Base-by-base conservation (phyloP, 2,329 filamentous ascomycete species). In the Xylaria sp. region DNA sequence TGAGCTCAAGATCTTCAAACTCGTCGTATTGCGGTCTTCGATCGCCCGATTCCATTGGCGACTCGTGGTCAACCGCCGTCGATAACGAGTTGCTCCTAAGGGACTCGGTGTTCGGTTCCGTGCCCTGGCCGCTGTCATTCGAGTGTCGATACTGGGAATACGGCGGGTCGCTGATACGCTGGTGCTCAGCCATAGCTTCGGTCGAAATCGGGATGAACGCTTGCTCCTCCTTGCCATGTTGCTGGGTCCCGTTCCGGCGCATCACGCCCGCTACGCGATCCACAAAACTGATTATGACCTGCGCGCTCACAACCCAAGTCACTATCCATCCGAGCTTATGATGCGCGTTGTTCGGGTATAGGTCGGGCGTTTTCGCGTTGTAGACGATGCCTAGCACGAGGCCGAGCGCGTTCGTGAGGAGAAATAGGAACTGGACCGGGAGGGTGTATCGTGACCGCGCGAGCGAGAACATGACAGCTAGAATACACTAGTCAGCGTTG, bases 261-360 rank as follows among this genome's bases (percentile, higher is more conserved):
- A 79, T 69, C 20, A 72, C 72, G 16, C 80, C 78, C 4, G 81
- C 78, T 56, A 89, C 83, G 39, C 80, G 75, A 48, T 86, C 85
- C 43, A 91, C 73, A 50, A 91, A 69, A 44, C 85, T 83, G 68
- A 96, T 76, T 38, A 88, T 65, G 16, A 88, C 80, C 74, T 96
- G 93, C 0, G 81, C 85, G 48, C 79, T 79, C 9, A 89, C 79
- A 3, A 92, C 77, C 78, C 84, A 89, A 2, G 89, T 93, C 24
- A 88, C 80, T 39, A 90, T 78, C 93, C 93, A 97, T 50, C 92
- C 92, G 40, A 93, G 81, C 71, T 90, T 92, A 75, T 92, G 87
- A 71, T 97, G 92, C n/a, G 88, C 84, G 68, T 96, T 96, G 68
- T 89, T 87, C 26, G 86, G 86, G 69, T 96, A 97, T 19, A 97